phyloP scores from a whole-genome alignment of 257 asterid genomes.

The Gentiana macrophylla region DNA sequence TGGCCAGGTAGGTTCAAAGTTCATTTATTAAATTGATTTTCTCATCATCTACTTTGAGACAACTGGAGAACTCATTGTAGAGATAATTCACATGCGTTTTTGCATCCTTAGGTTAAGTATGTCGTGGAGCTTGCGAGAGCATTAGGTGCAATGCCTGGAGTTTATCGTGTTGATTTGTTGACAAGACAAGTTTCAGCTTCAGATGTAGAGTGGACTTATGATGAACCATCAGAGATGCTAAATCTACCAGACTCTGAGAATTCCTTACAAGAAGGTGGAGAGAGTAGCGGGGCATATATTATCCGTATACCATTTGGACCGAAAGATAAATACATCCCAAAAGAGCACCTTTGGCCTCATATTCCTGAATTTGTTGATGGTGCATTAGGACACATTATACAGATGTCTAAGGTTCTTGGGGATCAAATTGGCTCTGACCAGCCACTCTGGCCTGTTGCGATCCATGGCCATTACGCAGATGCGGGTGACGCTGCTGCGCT shows the following conservation, averaged over 20 bases:
- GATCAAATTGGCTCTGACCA: constrained; percentile 51
- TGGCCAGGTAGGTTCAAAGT: constrained; percentile 43
- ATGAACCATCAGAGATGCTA: constrained; percentile 72
- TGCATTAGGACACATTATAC: constrained; percentile 50
- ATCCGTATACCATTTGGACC: constrained; percentile 74
- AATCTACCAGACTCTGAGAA: constrained; percentile 40
- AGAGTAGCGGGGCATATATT: constrained; percentile 72
- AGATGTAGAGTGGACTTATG: constrained; percentile 65
- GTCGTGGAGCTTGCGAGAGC: constrained; percentile 86
- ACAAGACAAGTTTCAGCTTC: constrained; percentile 59
- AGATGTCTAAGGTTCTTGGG: constrained; percentile 69
- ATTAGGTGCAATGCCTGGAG: constrained; percentile 69
- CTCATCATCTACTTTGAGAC: background rate
- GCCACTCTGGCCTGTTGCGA: constrained; percentile 71
- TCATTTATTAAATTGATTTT: background rate
- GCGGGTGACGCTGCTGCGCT: constrained; percentile 74
- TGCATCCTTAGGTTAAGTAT: constrained; percentile 44
- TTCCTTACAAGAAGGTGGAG: constrained; percentile 41
- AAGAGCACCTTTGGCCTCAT: constrained; percentile 69
- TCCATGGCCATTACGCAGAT: constrained; percentile 77
- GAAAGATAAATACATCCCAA: constrained; percentile 57
- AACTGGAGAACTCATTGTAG: background rate
- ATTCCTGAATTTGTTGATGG: constrained; percentile 76
- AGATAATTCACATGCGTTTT: background rate
- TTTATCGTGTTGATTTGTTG: constrained; percentile 68